Base-by-base conservation (phyloP, 1,284 basidiomycete species). In the Sphaerobolus stellatus region DNA sequence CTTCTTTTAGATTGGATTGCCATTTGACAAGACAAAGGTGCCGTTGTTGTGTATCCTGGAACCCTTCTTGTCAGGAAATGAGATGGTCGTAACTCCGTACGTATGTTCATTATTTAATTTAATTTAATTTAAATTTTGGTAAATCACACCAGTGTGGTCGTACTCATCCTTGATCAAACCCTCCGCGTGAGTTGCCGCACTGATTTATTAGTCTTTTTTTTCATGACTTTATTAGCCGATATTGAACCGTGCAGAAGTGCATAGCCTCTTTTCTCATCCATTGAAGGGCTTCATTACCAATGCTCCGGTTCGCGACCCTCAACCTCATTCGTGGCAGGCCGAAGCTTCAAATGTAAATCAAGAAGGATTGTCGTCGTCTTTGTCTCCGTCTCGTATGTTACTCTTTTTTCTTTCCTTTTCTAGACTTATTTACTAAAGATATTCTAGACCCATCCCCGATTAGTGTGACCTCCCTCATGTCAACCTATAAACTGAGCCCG, bases 211-310 rank as follows among this genome's bases (percentile, higher is more conserved):
- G 54, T 14, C 36, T 40, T 11, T 11, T 4, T 43, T 22, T 43
- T 4, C 22, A 50, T 33, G 28, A 25, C 18, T 55, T 16, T 54
- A 64, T 33, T 66, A 92, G 83, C 92, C 91, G 0, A 84, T 90
- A 22, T 74, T 94, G 8, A 93, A 94, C 65, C 69, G 78, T 11
- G 77, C 81, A 6, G 92, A 94, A 75, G 91, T 94, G 16, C 73
- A 81, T 3, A 78, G 80, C 33, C 75, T 94, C 40, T 94, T 94
- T 71, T 90, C 89, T 0, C 90, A 92, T 65, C 90, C 91, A 0
- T 79, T 94, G 9, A 67, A 73, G 2, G 81, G 86, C 2, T 90
- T 94, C 66, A 74, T 94, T n/a, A 78, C 79, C 50, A 79, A 80
- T 4, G 75, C 77, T 1, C 76, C 86, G 0, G 81, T 84, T 0